Base-by-base conservation (phyloP, 208 protist species). In the Wallacemonas sp. region DNA sequence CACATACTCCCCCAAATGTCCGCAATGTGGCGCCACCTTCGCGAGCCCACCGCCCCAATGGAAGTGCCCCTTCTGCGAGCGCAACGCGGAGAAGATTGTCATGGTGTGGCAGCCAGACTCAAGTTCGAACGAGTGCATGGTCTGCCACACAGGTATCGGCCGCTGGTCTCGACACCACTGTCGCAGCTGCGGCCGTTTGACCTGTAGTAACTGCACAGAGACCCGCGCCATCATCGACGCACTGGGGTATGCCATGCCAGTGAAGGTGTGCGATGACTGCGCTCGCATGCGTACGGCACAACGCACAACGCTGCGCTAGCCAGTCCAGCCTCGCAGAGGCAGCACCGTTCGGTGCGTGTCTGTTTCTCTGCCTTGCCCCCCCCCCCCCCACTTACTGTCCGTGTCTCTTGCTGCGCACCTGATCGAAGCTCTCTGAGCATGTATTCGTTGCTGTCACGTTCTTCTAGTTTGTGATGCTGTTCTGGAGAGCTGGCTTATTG, bases 141-240 rank as follows among this genome's bases (percentile, higher is more conserved):
- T 90, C 30, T 96, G 90, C 69, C 65, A 74, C 8, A 60, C 45
- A 19, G 2, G 62, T 0, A 90, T 96, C 56, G 85, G 82, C 24
- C 78, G 90, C 15, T 96, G 71, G 49, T 91, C 83, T n/a, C 76
- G 90, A 17, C 90, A 96, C 51, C 90, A 96, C 68, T 96, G 90
- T 60, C 82, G 90, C 22, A 86, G 74, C 72, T 96, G 90, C 44
- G 90, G 90, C 19, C 82, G 90, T 0, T 59, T 96, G 21, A 76
- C 82, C 27, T 96, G 90, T 64, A 77, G 70, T 21, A 58, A 72
- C 56, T 96, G 90, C 72, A 86, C 78, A 9, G 64, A 70, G 2
- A 72, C 73, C 38, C 68, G 68, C 15, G 90, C 80, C 1, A 46
- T 84, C 36, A 85, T 96, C 59, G 56, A 74, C 6, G 62, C 73